A percentile compares a stretch with the other conserved stretches of the same genome.
phyloP scores from a whole-genome alignment of 176 grass and related monocot species.

The Phragmites australis region DNA sequence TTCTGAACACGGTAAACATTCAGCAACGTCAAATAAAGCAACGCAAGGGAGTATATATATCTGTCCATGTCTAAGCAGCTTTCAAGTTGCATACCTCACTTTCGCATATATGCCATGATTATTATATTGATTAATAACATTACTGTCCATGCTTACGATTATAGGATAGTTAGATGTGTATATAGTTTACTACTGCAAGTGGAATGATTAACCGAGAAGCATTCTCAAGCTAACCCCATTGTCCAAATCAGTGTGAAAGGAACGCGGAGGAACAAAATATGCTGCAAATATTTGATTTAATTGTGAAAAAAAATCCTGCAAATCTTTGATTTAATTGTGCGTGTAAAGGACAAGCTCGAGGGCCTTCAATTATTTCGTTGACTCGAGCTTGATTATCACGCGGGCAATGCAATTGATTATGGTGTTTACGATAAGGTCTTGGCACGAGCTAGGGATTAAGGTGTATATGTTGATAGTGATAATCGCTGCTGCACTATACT shows the following conservation, averaged over 20 bases:
- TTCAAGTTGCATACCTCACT: no score
- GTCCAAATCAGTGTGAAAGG: slow-evolving; percentile 10
- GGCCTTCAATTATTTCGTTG: slow-evolving; percentile 6
- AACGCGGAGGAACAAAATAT: slow-evolving; percentile 12
- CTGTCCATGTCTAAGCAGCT: no score
- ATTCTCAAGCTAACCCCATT: not conserved
- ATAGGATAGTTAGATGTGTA: not conserved
- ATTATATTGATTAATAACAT: no score
- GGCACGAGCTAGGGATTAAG: not conserved
- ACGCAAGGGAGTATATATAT: no score
- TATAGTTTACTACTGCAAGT: not conserved
- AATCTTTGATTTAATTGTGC: slow-evolving; percentile 4
- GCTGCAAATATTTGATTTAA: slow-evolving; percentile 7
- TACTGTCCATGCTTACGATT: not conserved
- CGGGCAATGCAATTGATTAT: not conserved
- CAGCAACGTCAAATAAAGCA: no score
- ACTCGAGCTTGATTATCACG: not conserved
- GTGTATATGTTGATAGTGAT: not conserved
- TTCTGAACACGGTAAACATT: no score
- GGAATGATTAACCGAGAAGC: not conserved
- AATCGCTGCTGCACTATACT: not conserved
- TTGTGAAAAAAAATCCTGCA: slow-evolving; percentile 4
- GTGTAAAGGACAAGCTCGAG: not conserved
- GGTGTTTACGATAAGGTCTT: not conserved
- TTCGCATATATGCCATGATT: no score